Percentiles rank a stretch among this genome's conserved stretches.
Evolutionary conservation across 768 basidiomycete species (phyloP).

Genomic region (Gymnopilus dilepis): DNA sequence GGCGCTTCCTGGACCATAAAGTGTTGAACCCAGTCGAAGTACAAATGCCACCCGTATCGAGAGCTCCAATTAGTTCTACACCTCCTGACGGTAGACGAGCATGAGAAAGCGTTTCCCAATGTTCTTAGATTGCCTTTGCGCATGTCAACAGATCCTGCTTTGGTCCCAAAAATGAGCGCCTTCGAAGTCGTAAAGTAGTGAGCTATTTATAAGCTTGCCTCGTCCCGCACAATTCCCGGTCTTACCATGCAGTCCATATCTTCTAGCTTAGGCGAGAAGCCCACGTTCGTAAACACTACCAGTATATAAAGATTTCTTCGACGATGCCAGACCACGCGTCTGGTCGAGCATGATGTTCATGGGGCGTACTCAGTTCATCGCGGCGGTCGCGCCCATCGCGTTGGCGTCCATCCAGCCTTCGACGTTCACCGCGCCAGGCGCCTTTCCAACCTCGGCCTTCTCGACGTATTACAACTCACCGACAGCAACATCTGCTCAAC

Average conservation of each 20-base stretch:
- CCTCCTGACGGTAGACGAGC: not conserved
- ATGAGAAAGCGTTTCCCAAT: not conserved
- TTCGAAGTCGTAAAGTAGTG: not conserved
- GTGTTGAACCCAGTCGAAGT: too few species aligned
- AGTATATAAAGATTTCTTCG: not conserved
- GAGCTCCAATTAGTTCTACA: too few species aligned
- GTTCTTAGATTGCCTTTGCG: not conserved
- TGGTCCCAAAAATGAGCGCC: not conserved
- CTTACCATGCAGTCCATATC: constrained; percentile 6
- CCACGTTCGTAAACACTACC: constrained; percentile 8
- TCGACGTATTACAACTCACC: constrained; percentile 73
- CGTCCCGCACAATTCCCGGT: constrained; percentile 10
- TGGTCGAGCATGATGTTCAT: constrained; percentile 13
- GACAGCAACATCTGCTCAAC: constrained; percentile 72
- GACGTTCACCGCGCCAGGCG: constrained; percentile 62
- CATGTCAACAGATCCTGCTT: not conserved
- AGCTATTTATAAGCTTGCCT: constrained; percentile 14
- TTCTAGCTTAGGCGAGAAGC: constrained; percentile 5
- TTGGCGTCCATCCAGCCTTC: constrained; percentile 37
- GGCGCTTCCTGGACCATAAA: too few species aligned
- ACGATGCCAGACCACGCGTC: not conserved
- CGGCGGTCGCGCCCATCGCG: constrained; percentile 2
- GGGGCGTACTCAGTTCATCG: constrained; percentile 10
- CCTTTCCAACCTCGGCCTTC: constrained; percentile 70
- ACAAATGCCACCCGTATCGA: too few species aligned